These are phyloP conservation scores for Samsoniella hepiali DNA, from an alignment of 2,329 filamentous ascomycete genomes.

Conservation along the genomic window DNA sequence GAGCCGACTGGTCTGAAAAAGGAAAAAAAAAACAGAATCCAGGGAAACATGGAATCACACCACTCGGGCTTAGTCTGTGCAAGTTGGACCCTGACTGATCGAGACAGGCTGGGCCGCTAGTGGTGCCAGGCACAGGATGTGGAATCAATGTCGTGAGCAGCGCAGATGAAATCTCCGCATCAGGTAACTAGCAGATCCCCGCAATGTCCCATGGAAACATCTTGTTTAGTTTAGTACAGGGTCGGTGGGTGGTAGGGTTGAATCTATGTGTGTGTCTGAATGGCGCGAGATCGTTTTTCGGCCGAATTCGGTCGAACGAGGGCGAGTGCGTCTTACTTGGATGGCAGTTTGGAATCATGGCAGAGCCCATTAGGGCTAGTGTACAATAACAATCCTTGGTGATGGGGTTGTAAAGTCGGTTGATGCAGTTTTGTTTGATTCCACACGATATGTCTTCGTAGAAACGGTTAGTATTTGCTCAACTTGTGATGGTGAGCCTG, in stretches of 20 bases:
- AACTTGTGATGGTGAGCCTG: no score
- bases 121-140: background rate
- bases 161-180: background rate
- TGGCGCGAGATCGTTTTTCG: background rate
- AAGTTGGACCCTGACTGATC: no score
- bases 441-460: no score
- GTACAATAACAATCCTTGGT: no score
- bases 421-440: no score
- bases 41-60: no score
- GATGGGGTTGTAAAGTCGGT: no score
- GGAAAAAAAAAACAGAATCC: no score
- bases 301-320: background rate
- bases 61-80: no score
- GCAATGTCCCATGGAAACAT: background rate
- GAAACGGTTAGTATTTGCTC: no score
- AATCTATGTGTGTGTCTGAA: background rate
- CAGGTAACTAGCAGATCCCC: background rate
- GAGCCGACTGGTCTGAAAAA: no score
- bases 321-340: background rate
- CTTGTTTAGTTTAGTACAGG: background rate
- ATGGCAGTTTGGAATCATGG: slow-evolving; percentile 1
- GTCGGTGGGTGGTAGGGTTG: background rate
- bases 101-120: no score
- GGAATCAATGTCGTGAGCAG: background rate
- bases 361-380: background rate